Evolutionary conservation across 352 stramenopile species (phyloP).

Genomic region (Globisporangium lucens): DNA sequence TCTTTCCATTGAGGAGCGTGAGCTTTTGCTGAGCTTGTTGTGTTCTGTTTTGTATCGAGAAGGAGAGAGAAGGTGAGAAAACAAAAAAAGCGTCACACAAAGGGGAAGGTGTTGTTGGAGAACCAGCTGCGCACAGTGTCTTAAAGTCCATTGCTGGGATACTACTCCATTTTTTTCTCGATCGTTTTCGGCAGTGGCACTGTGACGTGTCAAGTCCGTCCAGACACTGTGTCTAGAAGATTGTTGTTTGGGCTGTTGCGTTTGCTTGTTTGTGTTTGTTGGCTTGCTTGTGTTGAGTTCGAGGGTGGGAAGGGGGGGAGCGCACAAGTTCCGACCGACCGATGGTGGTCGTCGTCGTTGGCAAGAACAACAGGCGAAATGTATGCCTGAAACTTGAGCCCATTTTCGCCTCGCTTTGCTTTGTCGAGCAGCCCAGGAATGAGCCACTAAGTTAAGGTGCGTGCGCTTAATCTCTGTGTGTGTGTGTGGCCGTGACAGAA

Average conservation of each 20-base stretch:
- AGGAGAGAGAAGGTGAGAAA: background rate
- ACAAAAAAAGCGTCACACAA: slow-evolving; percentile 3
- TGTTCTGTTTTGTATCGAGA: slow-evolving; percentile 14
- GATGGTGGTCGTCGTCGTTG: slow-evolving; percentile 14
- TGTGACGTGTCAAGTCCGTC: background rate
- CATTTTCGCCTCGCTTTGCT: slow-evolving; percentile 2
- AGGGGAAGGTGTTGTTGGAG: background rate
- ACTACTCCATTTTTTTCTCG: background rate
- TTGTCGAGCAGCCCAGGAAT: slow-evolving; percentile 5
- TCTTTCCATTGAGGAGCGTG: background rate
- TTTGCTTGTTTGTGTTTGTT: background rate
- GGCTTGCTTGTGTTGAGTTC: background rate
- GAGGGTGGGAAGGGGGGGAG: slow-evolving; percentile 2
- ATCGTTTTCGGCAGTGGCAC: background rate
- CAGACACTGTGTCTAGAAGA: background rate
- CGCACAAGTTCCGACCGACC: slow-evolving; percentile 12
- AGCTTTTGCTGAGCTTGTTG: background rate
- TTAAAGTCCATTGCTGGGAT: background rate
- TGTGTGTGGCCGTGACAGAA: background rate
- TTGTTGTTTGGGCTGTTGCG: background rate
- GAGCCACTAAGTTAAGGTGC: background rate
- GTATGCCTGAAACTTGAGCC: slow-evolving; percentile 12
- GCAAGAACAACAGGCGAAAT: slow-evolving; percentile 13
- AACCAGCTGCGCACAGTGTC: background rate
- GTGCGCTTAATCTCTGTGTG: background rate